Conservation (phyloP, 345 rosid genomes). For the Boechera divaricarpa region DNA sequence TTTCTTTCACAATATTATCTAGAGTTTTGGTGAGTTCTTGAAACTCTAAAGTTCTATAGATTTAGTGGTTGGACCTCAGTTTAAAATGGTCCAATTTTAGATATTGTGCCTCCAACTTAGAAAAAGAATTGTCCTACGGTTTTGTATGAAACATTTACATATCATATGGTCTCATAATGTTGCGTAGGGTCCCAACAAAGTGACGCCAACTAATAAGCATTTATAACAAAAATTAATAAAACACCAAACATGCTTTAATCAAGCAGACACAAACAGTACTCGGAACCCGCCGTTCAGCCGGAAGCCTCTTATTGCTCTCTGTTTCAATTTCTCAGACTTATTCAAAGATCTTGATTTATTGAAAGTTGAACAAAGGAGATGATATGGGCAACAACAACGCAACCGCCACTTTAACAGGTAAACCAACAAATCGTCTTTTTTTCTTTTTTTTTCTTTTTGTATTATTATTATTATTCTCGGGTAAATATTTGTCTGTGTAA, state of each 20-base stretch:
- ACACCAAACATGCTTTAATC: conserved; percentile 32
- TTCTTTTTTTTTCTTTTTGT: neutral
- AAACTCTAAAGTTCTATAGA: neutral
- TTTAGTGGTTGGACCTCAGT: conserved; percentile 1
- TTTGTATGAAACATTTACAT: conserved; percentile 26
- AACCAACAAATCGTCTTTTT: neutral
- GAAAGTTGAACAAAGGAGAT: conserved; percentile 23
- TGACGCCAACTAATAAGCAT: conserved; percentile 43
- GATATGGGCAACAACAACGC: conserved; percentile 48
- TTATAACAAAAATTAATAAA: conserved; percentile 17
- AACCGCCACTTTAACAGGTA: conserved; percentile 34
- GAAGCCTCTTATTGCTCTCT: conserved; percentile 24
- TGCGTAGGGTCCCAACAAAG: conserved; percentile 42
- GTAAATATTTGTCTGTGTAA: conserved; percentile 8
- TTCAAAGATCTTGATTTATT: conserved; percentile 21
- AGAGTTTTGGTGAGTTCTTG: conserved; percentile 3
- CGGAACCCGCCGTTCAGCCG: neutral
- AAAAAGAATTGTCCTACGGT: neutral
- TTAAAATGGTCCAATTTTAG: neutral
- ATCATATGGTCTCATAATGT: conserved; percentile 43
- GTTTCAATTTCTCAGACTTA: conserved; percentile 3
- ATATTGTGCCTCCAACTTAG: conserved; percentile 4
- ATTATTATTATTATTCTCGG: neutral
- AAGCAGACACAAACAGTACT: neutral
- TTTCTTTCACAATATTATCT: conserved; percentile 1